A percentile compares a stretch with the other conserved stretches of the same genome.
phyloP scores from a whole-genome alignment of 352 stramenopile genomes.

The Phytophthora rubi region DNA sequence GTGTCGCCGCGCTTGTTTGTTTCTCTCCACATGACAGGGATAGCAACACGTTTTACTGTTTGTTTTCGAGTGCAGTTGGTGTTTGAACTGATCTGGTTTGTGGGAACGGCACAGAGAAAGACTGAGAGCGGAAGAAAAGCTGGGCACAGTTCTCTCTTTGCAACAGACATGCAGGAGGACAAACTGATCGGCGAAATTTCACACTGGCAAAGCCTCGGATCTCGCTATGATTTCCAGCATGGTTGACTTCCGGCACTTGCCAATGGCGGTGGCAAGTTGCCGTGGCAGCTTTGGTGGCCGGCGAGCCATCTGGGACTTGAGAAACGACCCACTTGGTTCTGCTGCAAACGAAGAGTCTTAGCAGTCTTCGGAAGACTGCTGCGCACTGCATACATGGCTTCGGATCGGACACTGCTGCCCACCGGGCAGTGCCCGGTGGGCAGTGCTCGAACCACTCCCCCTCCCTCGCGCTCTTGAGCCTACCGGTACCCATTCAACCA shows the following conservation, averaged over 20 bases:
- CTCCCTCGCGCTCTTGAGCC: neutral
- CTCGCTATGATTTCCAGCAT: neutral
- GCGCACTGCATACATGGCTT: slow-evolving; percentile 25
- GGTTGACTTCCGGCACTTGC: neutral
- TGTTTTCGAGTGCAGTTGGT: neutral
- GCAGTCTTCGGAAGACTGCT: slow-evolving; percentile 1
- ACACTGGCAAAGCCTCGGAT: slow-evolving; percentile 1
- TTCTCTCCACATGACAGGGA: slow-evolving; percentile 9
- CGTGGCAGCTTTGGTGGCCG: slow-evolving; percentile 7
- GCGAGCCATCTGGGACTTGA: slow-evolving; percentile 25
- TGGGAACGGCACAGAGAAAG: slow-evolving; percentile 31
- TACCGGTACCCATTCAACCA: slow-evolving; percentile 2
- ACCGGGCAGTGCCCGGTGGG: too few relatives aligned
- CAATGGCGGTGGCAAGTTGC: neutral
- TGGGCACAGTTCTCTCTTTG: slow-evolving; percentile 13
- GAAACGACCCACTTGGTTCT: slow-evolving; percentile 20
- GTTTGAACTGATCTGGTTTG: slow-evolving; percentile 25
- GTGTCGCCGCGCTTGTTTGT: slow-evolving; percentile 6
- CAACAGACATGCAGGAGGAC: slow-evolving; percentile 8
- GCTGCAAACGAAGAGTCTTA: slow-evolving; percentile 8
- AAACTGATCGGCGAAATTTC: slow-evolving; percentile 17
- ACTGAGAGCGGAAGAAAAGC: slow-evolving; percentile 37
- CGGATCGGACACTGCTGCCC: slow-evolving; percentile 14
- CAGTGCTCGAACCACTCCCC: too few relatives aligned
- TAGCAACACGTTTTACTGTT: slow-evolving; percentile 19